Evolutionary conservation across 179 eudicot genomes (phyloP), one percentile per base, ranked within the genome.

Genomic region (Silene coronaria): DNA sequence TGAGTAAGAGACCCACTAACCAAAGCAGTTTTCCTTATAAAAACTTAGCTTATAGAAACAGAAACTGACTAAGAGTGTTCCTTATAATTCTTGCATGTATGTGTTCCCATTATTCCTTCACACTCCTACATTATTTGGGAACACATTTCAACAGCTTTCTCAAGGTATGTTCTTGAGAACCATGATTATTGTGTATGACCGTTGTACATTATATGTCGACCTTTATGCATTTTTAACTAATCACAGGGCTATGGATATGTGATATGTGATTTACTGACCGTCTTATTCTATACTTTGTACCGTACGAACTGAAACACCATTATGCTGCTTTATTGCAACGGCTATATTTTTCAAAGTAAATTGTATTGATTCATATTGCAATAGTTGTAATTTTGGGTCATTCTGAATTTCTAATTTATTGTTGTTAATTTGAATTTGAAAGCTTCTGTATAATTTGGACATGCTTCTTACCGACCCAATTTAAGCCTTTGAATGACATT

Each of bases 1-100:
- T 21, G 21, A 6, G 76, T 22, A n/a, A 34, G 6, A 32, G 48
- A 72, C 75, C 75, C 76, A 58, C 32, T 21, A 59, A 71, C 46
- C 46, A 34, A n/a, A 59, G 12, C 21, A 34, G 67, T 73, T 72
- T 3, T 17, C 22, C 59, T 58, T 7, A 32, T 73, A 73, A 34
- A 59, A 59, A 28, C 67, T 36, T 58, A 4, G 23, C 28, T 24
- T 53, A 51, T 17, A 51, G 6, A 13, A 38, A 8, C 45, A 38
- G 12, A 13, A 13, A 34, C 16, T 17, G 3, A 66, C 38, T 34
- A 66, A n/a, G 13, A 6, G 24, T 30, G 14, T 30, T 1, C 48
- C 7, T 34, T 10, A n/a, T 17, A 66, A 7, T n/a, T n/a, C 24
- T 66, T 66, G 46, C 26, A 32, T 65, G 45, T 64, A 23, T 24